Evolutionary conservation across 2,329 filamentous ascomycete genomes (phyloP).

Genomic region (Alternaria triticina): DNA sequence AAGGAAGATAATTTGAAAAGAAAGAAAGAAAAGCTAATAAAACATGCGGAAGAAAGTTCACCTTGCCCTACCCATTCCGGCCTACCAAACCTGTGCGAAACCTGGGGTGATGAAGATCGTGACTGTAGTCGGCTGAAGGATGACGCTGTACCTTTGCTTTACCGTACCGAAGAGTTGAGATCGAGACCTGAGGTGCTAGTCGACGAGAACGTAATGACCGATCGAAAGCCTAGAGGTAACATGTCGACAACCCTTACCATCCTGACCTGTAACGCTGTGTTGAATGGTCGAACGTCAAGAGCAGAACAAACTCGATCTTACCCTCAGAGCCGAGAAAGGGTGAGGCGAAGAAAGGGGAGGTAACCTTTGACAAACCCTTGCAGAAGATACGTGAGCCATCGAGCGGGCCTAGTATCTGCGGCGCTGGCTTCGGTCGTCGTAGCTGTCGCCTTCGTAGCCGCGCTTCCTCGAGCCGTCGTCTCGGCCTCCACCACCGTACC

Average conservation of each 20-base stretch:
- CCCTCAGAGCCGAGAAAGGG: slow-evolving; percentile 43
- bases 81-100: not conserved
- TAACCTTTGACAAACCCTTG: slow-evolving; percentile 50
- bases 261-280: slow-evolving; percentile 22
- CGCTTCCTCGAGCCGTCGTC: slow-evolving; percentile 53
- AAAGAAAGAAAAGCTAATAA: slow-evolving; percentile 21
- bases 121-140: too few relatives aligned
- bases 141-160: not conserved
- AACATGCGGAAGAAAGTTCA: slow-evolving; percentile 26
- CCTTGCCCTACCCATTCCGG: slow-evolving; percentile 32
- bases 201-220: not conserved
- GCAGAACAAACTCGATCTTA: slow-evolving; percentile 38
- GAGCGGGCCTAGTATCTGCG: slow-evolving; percentile 60
- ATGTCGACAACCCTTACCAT: slow-evolving; percentile 33
- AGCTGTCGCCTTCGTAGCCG: slow-evolving; percentile 72
- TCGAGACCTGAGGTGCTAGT: not conserved
- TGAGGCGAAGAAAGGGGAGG: slow-evolving; percentile 41
- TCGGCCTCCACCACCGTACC: slow-evolving; percentile 24
- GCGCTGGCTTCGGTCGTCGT: slow-evolving; percentile 74
- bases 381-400: slow-evolving; percentile 24
- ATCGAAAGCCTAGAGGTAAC: not conserved
- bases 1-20: slow-evolving; percentile 4
- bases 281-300: slow-evolving; percentile 19
- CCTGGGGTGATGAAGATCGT: not conserved
- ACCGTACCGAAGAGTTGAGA: not conserved